Percentiles rank a stretch among this genome's conserved stretches.
These are phyloP conservation scores for Plasmodium reichenowi DNA, from an alignment of 169 alveolate genomes.

Conservation along the genomic window DNA sequence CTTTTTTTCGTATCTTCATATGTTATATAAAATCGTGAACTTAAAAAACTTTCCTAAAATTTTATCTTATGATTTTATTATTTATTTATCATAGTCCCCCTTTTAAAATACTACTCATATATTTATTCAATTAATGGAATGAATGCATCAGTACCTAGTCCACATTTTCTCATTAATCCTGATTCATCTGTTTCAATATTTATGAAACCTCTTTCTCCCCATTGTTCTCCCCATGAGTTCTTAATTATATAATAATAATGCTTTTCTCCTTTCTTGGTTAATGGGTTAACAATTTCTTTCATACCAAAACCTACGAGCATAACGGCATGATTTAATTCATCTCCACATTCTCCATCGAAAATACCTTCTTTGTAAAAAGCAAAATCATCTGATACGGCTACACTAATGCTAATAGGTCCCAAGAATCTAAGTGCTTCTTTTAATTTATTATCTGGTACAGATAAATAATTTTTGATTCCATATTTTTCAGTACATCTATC, in stretches of 20 bases:
- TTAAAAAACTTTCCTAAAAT: too few relatives aligned
- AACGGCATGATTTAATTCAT: conserved; percentile 87
- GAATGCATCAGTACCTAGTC: conserved; percentile 30
- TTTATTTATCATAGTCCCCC: too few relatives aligned
- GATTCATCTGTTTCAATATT: not conserved
- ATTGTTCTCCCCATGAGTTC: conserved; percentile 9
- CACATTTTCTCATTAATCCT: conserved; percentile 20
- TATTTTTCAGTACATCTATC: conserved; percentile 64
- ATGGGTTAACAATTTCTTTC: conserved; percentile 25
- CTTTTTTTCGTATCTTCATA: too few relatives aligned
- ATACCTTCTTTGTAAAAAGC: conserved; percentile 88
- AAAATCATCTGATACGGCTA: conserved; percentile 90
- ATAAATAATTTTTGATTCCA: conserved; percentile 34
- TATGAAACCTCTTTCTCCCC: conserved; percentile 7
- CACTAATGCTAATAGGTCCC: conserved; percentile 90
- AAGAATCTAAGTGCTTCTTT: conserved; percentile 78
- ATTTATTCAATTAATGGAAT: conserved; percentile 16
- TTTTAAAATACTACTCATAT: too few relatives aligned
- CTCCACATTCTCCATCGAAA: conserved; percentile 79
- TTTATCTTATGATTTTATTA: too few relatives aligned
- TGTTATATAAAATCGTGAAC: too few relatives aligned
- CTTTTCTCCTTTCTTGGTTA: conserved; percentile 14
- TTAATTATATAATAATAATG: not conserved
- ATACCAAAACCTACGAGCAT: conserved; percentile 89
- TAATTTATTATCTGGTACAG: conserved; percentile 37